Evolutionary conservation across 1,284 basidiomycete genomes (phyloP).

Genomic region (Marasmius oreades): DNA sequence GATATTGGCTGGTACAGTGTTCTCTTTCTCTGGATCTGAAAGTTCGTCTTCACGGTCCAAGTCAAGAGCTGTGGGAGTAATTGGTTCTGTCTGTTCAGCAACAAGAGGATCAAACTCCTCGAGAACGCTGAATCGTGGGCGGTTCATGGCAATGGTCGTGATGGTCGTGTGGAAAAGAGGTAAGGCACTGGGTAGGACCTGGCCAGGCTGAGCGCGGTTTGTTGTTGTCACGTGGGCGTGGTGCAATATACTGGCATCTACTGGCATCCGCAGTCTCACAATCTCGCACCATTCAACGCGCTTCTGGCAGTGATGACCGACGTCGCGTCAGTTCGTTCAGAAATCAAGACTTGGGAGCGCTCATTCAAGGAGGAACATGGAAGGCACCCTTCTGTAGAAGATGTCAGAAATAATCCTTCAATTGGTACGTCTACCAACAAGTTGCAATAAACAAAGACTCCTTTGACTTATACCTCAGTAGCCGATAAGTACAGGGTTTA

Average conservation of each 20-base stretch:
- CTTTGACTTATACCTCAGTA: conserved; percentile 31
- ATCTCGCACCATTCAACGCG: neutral
- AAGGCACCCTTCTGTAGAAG: conserved; percentile 69
- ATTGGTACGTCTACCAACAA: conserved; percentile 59
- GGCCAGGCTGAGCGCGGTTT: conserved; percentile 1
- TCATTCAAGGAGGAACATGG: conserved; percentile 60
- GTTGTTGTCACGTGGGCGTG: neutral
- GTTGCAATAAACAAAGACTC: conserved; percentile 11
- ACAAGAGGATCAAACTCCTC: conserved; percentile 56
- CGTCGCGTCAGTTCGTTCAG: conserved; percentile 47
- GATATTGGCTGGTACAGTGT: conserved; percentile 36
- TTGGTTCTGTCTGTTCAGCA: conserved; percentile 7
- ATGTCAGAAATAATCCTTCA: conserved; percentile 65
- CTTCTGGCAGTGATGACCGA: neutral
- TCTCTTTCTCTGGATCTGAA: conserved; percentile 57
- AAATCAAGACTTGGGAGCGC: conserved; percentile 84
- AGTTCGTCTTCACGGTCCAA: conserved; percentile 23
- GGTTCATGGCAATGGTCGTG: conserved; percentile 26
- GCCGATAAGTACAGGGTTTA: conserved; percentile 82
- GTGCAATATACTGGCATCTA: neutral
- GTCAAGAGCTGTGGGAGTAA: conserved; percentile 11
- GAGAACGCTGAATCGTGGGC: conserved; percentile 45
- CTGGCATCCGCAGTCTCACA: neutral
- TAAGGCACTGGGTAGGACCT: neutral
- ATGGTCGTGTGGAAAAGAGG: neutral